phyloP scores from a whole-genome alignment of 148 eudicot genomes.

The Rhododendron griersonianum region DNA sequence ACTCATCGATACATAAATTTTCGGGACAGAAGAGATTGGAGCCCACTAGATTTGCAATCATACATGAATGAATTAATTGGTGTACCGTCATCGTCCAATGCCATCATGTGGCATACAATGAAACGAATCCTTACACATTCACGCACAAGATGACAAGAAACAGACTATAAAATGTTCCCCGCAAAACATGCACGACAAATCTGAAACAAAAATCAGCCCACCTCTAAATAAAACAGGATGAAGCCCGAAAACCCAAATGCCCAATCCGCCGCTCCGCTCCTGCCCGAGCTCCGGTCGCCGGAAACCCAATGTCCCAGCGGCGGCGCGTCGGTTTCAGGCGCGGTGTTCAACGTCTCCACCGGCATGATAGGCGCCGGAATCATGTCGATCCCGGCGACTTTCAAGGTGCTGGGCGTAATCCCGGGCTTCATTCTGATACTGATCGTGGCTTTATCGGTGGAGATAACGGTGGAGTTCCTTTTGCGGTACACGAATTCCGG shows the following conservation, averaged over 20 bases:
- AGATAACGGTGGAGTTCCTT: constrained; percentile 67
- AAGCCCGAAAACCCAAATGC: constrained; percentile 13
- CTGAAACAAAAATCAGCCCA: neutral
- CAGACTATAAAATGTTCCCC: neutral
- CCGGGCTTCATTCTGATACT: constrained; percentile 58
- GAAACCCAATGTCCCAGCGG: neutral
- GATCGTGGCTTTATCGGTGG: constrained; percentile 54
- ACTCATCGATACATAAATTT: too few species aligned
- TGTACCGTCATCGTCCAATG: neutral
- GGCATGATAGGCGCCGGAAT: constrained; percentile 91
- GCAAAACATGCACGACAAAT: neutral
- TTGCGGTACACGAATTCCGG: constrained; percentile 57
- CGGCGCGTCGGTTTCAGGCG: constrained; percentile 51
- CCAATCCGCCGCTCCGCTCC: constrained; percentile 25
- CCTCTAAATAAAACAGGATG: constrained; percentile 6
- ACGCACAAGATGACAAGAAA: neutral
- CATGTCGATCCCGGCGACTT: constrained; percentile 93
- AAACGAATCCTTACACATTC: neutral
- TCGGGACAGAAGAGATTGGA: too few species aligned
- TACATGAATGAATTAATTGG: neutral
- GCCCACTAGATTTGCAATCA: too few species aligned
- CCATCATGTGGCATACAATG: neutral
- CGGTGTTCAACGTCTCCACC: constrained; percentile 78
- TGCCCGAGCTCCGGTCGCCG: constrained; percentile 18
- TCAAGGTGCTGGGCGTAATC: constrained; percentile 66